phyloP scores from a whole-genome alignment of 2,329 filamentous ascomycete genomes.

The Didymella sp. region DNA sequence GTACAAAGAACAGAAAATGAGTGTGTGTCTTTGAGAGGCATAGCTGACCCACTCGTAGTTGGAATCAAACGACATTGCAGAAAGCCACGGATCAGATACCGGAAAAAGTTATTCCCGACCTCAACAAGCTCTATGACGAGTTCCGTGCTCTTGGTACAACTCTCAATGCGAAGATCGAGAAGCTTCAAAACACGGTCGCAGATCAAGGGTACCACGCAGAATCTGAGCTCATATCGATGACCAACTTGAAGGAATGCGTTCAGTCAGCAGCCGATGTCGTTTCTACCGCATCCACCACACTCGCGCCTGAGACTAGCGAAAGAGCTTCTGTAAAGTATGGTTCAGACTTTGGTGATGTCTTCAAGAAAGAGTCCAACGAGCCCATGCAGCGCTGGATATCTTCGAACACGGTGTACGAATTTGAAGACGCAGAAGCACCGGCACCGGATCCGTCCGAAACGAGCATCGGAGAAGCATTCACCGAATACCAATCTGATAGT shows the following conservation, averaged over 20 bases:
- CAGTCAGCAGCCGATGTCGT: constrained; percentile 34
- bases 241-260: constrained; percentile 32
- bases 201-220: constrained; percentile 18
- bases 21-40: not conserved
- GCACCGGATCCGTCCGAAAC: constrained; percentile 20
- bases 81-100: constrained; percentile 29
- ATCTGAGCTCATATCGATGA: constrained; percentile 27
- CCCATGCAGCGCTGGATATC: constrained; percentile 31
- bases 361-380: constrained; percentile 24
- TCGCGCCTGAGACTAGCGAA: constrained; percentile 24
- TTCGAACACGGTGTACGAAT: constrained; percentile 33
- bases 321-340: constrained; percentile 23
- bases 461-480: constrained; percentile 15
- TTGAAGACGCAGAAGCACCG: constrained; percentile 21
- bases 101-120: constrained; percentile 29
- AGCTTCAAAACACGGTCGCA: constrained; percentile 18
- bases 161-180: constrained; percentile 32
- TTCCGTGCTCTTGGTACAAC: constrained; percentile 26
- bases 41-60: constrained; percentile 14
- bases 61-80: constrained; percentile 35
- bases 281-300: constrained; percentile 32
- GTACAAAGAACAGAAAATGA: not conserved
- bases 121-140: constrained; percentile 34
- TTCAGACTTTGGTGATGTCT: constrained; percentile 34
- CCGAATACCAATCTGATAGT: constrained; percentile 26